These are phyloP conservation scores for Diaporthe sp. DNA, from an alignment of 2,329 filamentous ascomycete genomes.

Conservation along the genomic window DNA sequence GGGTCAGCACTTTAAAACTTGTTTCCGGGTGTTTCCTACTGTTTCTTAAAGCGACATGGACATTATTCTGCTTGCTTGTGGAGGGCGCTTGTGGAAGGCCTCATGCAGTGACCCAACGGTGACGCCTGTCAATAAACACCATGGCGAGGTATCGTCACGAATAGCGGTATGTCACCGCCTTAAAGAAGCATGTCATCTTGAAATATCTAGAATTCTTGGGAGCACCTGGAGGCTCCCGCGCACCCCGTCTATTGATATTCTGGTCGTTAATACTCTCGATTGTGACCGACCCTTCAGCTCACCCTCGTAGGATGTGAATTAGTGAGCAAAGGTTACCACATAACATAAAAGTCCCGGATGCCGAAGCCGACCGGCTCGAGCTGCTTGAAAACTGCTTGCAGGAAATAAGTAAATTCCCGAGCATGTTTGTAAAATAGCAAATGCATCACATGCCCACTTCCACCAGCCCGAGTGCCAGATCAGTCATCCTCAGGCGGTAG, in stretches of 20 bases:
- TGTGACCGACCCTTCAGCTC: neutral
- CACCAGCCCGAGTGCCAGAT: constrained; percentile 49
- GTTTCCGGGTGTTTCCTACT: neutral
- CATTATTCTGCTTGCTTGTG: neutral
- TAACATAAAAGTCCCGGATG: neutral
- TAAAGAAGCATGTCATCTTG: neutral
- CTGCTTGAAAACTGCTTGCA: neutral
- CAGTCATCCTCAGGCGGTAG: constrained; percentile 96
- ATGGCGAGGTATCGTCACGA: neutral
- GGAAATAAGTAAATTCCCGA: neutral
- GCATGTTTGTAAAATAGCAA: neutral
- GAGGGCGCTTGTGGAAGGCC: too few relatives aligned
- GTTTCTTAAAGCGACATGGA: neutral
- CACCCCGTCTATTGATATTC: neutral
- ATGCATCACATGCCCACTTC: too few relatives aligned
- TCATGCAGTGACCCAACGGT: constrained; percentile 6
- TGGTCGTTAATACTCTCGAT: neutral
- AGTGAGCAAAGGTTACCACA: neutral
- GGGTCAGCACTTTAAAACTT: constrained; percentile 16
- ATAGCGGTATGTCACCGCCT: neutral
- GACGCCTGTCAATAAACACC: neutral
- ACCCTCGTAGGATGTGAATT: neutral
- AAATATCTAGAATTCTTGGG: neutral
- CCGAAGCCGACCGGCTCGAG: neutral
- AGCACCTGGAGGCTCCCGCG: neutral